A percentile compares a stretch with the other conserved stretches of the same genome.
Conservation (phyloP, 2,329 filamentous ascomycete genomes). For the Xylaria sp. region DNA sequence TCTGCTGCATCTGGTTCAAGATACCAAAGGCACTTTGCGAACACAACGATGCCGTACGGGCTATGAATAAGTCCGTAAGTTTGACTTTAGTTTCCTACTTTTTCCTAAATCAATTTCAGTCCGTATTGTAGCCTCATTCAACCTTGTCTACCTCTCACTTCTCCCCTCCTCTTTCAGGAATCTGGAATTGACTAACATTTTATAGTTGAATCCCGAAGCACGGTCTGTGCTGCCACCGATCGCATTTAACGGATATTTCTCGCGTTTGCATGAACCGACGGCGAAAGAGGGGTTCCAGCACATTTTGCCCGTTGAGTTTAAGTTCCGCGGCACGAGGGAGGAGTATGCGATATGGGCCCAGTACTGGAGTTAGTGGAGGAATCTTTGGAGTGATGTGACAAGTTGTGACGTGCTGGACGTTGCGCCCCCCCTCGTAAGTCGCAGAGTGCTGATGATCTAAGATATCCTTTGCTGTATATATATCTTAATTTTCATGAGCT, state of each 20-base stretch:
- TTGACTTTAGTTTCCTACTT: too few relatives aligned
- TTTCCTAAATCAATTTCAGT: too few relatives aligned
- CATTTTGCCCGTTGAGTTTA: slow-evolving; percentile 75
- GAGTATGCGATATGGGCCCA: slow-evolving; percentile 74
- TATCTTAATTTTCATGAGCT: not conserved
- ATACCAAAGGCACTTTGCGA: slow-evolving; percentile 72
- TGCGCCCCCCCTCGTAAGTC: not conserved
- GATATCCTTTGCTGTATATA: not conserved
- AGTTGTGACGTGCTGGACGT: not conserved
- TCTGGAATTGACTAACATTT: not conserved
- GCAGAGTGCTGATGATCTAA: not conserved
- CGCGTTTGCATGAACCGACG: slow-evolving; percentile 74
- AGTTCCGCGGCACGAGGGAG: slow-evolving; percentile 72
- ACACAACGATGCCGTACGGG: slow-evolving; percentile 87
- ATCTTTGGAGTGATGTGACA: not conserved
- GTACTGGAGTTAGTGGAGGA: slow-evolving; percentile 68
- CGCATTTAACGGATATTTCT: slow-evolving; percentile 78
- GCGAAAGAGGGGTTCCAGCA: slow-evolving; percentile 83
- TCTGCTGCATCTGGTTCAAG: slow-evolving; percentile 86
- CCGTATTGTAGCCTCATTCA: slow-evolving; percentile 3
- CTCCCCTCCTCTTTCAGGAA: not conserved
- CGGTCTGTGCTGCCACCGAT: slow-evolving; percentile 74
- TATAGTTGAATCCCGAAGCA: slow-evolving; percentile 80
- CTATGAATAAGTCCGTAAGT: slow-evolving; percentile 60
- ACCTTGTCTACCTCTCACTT: not conserved